These are phyloP conservation scores for Boletus tomentosulus DNA, from an alignment of 768 basidiomycete species.

Conservation along the genomic window DNA sequence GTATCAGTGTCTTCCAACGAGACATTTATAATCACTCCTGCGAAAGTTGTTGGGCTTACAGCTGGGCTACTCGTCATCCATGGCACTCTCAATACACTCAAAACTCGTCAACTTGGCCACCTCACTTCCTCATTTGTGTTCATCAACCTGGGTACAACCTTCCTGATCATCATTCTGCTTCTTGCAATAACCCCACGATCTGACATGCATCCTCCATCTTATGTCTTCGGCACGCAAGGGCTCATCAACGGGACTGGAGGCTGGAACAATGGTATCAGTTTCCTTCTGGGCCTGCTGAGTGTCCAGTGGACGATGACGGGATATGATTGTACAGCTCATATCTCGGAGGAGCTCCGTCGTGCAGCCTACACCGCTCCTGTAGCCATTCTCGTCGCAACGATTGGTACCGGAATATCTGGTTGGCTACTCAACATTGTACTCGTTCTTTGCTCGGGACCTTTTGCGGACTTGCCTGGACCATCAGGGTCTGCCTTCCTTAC, in stretches of 20 bases:
- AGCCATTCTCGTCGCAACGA: too few species aligned
- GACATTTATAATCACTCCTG: slow-evolving; percentile 33
- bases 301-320: too few species aligned
- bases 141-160: slow-evolving; percentile 41
- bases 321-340: too few species aligned
- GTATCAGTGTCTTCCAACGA: slow-evolving; percentile 26
- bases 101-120: slow-evolving; percentile 33
- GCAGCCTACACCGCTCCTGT: too few species aligned
- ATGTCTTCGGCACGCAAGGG: slow-evolving; percentile 49
- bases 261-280: too few species aligned
- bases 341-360: too few species aligned
- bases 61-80: slow-evolving; percentile 38
- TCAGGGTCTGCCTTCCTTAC: too few species aligned
- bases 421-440: too few species aligned
- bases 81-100: slow-evolving; percentile 43
- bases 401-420: too few species aligned
- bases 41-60: slow-evolving; percentile 41
- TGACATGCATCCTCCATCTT: slow-evolving; percentile 53
- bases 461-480: too few species aligned
- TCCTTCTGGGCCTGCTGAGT: too few species aligned
- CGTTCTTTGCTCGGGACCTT: too few species aligned
- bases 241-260: slow-evolving; percentile 21
- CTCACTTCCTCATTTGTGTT: slow-evolving; percentile 38
- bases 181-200: slow-evolving; percentile 39
- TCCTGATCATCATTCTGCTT: slow-evolving; percentile 42